A percentile compares a stretch with the other conserved stretches of the same genome.
These are phyloP conservation scores for Kluyveromyces lactis DNA, from an alignment of 805 yeast species.

Conservation along the genomic window DNA sequence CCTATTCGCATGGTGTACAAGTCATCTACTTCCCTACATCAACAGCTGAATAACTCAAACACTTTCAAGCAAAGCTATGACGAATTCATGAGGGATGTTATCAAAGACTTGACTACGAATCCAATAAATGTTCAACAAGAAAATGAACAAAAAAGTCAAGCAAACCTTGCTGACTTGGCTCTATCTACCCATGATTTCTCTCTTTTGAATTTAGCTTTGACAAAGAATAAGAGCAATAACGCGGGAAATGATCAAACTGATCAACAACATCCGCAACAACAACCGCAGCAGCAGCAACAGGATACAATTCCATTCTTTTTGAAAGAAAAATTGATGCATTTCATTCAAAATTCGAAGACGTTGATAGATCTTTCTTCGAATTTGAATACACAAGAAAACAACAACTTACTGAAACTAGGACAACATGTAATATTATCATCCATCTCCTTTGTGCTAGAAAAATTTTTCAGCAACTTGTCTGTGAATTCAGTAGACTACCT, in stretches of 20 bases:
- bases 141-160: slow-evolving; percentile 11
- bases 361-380: slow-evolving; percentile 40
- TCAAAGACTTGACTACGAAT: slow-evolving; percentile 19
- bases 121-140: slow-evolving; percentile 14
- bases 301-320: slow-evolving; percentile 13
- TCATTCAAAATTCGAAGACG: slow-evolving; percentile 54
- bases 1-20: slow-evolving; percentile 4
- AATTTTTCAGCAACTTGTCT: slow-evolving; percentile 47
- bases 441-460: slow-evolving; percentile 54
- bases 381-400: slow-evolving; percentile 19
- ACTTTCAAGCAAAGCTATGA: slow-evolving; percentile 16
- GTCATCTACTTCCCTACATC: slow-evolving; percentile 1
- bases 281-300: too few species aligned
- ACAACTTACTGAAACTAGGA: slow-evolving; percentile 52
- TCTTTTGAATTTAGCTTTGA: slow-evolving; percentile 17
- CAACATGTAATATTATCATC: slow-evolving; percentile 45
- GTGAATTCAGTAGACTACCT: slow-evolving; percentile 48
- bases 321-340: slow-evolving; percentile 34
- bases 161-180: slow-evolving; percentile 24
- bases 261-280: too few species aligned
- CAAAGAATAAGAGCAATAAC: slow-evolving; percentile 1
- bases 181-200: slow-evolving; percentile 19
- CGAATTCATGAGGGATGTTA: slow-evolving; percentile 20
- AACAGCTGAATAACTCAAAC: slow-evolving; percentile 1
- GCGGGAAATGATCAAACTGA: too few species aligned